Base-by-base conservation (phyloP, 2,329 filamentous ascomycete genomes). In the Paraphoma sp. region DNA sequence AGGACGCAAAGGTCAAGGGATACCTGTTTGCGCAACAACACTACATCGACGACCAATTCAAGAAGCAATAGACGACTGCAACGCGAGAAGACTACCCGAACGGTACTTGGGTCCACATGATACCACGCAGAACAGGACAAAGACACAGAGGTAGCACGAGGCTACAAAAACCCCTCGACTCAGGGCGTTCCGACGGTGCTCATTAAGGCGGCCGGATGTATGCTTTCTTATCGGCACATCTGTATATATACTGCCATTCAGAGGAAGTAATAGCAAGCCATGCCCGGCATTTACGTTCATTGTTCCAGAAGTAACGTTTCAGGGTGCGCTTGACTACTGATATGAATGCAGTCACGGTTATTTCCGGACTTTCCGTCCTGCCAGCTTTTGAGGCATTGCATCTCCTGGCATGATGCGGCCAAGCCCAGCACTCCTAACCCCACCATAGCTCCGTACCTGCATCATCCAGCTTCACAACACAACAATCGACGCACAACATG, bases 11-110 rank as follows among this genome's bases (percentile, higher is more conserved):
- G 80, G 84, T 94, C 75, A 89, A 87, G 81, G 91, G 91, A 57
- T 92, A 91, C 77, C 81, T 92, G 63, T 93, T 92, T 69, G 81
- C 92, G 72, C 90, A 93, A 80, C 88, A 90, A 74, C 92, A 93
- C 81, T 91, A 91, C 78, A 74, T 88, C 57, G 78, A 70, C 42
- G 63, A 64, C 23, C 47, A 55, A 17, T 56, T 56, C 51, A 66
- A 88, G 80, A 64, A 67, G 57, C 45, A 62, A 47, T 62, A 63
- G 55, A 54, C 40, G 45, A 31, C 12, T 40, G 14, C 33, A 23
- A 36, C 33, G 33, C 10, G 14, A 36, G 33, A 36, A 10, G 14
- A 10, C 33, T 14, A 7, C 33, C 33, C 14, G 33, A 36, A 14
- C 3, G 33, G 33, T 36, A 6, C 14, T 10, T 14, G 33, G 33